phyloP scores from a whole-genome alignment of 225 moss, liverwort and hornwort genomes.

The Physcomitrellopsis africana region DNA sequence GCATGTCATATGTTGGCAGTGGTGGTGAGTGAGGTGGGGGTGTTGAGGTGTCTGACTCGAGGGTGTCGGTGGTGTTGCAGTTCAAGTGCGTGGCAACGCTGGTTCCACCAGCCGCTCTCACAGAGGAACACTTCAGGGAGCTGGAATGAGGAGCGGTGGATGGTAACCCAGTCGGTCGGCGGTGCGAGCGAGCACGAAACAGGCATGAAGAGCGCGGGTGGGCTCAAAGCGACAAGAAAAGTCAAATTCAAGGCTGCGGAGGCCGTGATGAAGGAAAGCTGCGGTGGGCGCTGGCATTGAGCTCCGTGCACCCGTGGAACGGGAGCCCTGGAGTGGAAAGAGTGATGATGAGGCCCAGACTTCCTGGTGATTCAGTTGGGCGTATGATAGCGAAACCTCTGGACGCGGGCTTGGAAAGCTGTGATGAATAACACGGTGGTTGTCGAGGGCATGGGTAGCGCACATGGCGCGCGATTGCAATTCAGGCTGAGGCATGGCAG shows the following conservation, averaged over 20 bases:
- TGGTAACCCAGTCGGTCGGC: constrained; percentile 11
- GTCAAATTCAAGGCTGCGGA: constrained; percentile 37
- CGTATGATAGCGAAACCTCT: constrained; percentile 16
- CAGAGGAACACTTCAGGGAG: constrained; percentile 60
- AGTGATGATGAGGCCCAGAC: constrained; percentile 36
- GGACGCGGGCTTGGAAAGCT: constrained; percentile 23
- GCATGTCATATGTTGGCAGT: background rate
- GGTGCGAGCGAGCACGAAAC: constrained; percentile 26
- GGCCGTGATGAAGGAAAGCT: constrained; percentile 37
- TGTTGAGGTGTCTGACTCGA: background rate
- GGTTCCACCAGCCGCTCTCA: constrained; percentile 46
- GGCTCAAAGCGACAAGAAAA: constrained; percentile 28
- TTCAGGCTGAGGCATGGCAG: constrained; percentile 32
- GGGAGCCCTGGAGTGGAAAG: constrained; percentile 36
- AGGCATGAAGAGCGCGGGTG: constrained; percentile 27
- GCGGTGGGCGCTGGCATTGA: constrained; percentile 30
- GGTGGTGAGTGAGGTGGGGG: no score
- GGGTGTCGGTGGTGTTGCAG: constrained; percentile 30
- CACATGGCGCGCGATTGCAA: background rate
- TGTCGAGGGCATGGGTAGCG: no score
- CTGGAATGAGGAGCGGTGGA: constrained; percentile 47
- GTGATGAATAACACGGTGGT: background rate
- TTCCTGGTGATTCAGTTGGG: constrained; percentile 37
- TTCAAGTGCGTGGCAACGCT: constrained; percentile 68
- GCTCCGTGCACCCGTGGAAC: constrained; percentile 31